Evolutionary conservation across 139 green algal species (phyloP).

Genomic region (Haematococcus lacustris): DNA sequence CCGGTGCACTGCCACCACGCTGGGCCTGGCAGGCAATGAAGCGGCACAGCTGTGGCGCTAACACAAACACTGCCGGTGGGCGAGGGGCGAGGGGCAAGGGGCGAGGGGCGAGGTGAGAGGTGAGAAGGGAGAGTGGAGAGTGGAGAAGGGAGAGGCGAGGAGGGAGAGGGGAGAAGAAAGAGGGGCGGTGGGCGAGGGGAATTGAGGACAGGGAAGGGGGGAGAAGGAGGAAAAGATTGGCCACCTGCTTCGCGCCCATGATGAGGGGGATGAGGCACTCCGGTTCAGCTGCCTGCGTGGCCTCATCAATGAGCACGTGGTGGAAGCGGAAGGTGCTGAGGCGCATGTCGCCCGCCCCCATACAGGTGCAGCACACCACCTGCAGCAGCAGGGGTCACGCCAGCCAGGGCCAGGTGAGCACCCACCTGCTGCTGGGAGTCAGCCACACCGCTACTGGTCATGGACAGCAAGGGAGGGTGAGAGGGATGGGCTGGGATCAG

Average conservation of each 20-base stretch:
- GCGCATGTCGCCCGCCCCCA: constrained; percentile 84
- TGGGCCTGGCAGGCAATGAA: neutral
- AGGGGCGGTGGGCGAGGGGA: neutral
- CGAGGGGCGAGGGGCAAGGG: too few species aligned
- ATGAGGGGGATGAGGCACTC: constrained; percentile 94
- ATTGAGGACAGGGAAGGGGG: neutral
- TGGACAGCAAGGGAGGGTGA: too few species aligned
- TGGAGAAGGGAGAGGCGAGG: too few species aligned
- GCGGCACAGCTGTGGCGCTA: neutral
- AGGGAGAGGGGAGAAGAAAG: neutral
- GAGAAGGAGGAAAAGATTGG: neutral
- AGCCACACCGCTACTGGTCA: neutral
- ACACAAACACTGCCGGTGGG: neutral
- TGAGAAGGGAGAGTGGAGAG: neutral
- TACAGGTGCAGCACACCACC: constrained; percentile 88
- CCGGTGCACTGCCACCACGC: neutral
- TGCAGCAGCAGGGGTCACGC: neutral
- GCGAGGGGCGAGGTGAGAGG: neutral
- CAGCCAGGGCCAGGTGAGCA: neutral
- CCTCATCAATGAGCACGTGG: constrained; percentile 88
- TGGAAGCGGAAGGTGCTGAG: constrained; percentile 84
- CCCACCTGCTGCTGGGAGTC: neutral
- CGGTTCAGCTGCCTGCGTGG: constrained; percentile 88
- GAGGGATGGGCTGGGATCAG: too few species aligned
- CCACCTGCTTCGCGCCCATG: constrained; percentile 86